Conservation (phyloP, 345 rosid genomes). For the Eucalyptus caleyi region DNA sequence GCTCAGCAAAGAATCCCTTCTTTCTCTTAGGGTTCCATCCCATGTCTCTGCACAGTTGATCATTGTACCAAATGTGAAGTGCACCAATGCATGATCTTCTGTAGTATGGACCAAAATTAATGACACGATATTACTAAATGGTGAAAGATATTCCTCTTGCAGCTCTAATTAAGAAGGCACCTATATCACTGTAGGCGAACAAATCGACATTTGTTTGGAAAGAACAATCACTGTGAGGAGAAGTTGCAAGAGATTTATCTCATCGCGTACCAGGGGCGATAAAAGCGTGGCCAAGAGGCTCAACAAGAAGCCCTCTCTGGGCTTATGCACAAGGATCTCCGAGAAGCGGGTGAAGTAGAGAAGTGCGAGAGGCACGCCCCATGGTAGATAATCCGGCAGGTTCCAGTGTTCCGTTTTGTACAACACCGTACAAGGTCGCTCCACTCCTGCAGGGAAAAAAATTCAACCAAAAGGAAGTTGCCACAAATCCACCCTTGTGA, state of each 20-base stretch:
- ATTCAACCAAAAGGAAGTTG: background rate
- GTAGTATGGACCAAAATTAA: background rate
- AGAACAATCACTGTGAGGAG: background rate
- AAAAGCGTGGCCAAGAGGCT: constrained; percentile 18
- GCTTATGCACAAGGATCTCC: constrained; percentile 37
- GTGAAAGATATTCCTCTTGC: background rate
- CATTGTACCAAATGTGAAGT: too few species aligned
- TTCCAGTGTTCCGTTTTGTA: constrained; percentile 28
- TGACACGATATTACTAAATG: background rate
- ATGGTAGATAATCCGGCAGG: constrained; percentile 23
- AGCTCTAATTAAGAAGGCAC: background rate
- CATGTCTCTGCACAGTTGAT: too few species aligned
- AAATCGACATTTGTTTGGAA: background rate
- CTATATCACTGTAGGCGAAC: background rate
- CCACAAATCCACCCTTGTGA: background rate
- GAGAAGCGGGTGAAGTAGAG: constrained; percentile 29
- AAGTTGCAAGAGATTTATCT: background rate
- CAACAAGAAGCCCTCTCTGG: constrained; percentile 26
- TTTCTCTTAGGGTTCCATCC: too few species aligned
- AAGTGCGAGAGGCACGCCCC: constrained; percentile 19
- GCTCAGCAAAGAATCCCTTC: too few species aligned
- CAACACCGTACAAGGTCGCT: constrained; percentile 22
- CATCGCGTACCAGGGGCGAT: constrained; percentile 11
- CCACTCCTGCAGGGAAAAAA: constrained; percentile 5
- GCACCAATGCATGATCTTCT: too few species aligned